Conservation (phyloP, 2,329 filamentous ascomycete species). For the Chaetothyriales sp. region DNA sequence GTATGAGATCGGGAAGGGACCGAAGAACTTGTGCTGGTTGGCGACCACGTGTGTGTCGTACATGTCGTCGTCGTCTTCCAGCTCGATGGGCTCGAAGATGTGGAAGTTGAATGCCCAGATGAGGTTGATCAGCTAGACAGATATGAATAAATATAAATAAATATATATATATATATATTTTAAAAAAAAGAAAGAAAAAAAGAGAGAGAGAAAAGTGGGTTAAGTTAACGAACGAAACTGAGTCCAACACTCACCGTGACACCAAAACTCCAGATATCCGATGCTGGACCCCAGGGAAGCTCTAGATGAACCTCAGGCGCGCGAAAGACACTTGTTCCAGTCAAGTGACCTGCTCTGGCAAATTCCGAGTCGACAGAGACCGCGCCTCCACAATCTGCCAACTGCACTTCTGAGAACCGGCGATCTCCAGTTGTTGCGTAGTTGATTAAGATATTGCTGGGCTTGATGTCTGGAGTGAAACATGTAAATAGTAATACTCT, state of each 20-base stretch:
- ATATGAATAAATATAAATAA: too few relatives aligned
- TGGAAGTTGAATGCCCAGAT: neutral
- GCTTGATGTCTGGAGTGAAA: slow-evolving; percentile 15
- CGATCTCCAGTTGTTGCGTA: slow-evolving; percentile 5
- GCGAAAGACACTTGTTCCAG: slow-evolving; percentile 12
- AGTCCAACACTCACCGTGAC: slow-evolving; percentile 10
- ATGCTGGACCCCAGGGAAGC: slow-evolving; percentile 16
- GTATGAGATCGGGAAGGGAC: neutral
- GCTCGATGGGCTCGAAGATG: neutral
- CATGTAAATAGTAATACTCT: neutral
- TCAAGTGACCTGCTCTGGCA: neutral
- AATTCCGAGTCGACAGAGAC: neutral
- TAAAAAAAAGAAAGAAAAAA: too few relatives aligned
- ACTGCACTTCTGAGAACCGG: slow-evolving; percentile 15
- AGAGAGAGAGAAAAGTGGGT: too few relatives aligned
- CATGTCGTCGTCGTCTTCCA: neutral
- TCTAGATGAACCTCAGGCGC: slow-evolving; percentile 17
- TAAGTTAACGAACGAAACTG: neutral
- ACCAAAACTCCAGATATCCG: slow-evolving; percentile 20
- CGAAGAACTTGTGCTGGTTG: neutral
- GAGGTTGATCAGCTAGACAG: neutral
- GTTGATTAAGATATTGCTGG: slow-evolving; percentile 16
- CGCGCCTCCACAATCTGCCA: slow-evolving; percentile 10
- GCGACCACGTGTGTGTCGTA: neutral
- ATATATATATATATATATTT: too few relatives aligned